Evolutionary conservation across 2,329 filamentous ascomycete genomes (phyloP), one percentile per base, ranked within the genome.

Genomic region (Fusarium marasasianum): DNA sequence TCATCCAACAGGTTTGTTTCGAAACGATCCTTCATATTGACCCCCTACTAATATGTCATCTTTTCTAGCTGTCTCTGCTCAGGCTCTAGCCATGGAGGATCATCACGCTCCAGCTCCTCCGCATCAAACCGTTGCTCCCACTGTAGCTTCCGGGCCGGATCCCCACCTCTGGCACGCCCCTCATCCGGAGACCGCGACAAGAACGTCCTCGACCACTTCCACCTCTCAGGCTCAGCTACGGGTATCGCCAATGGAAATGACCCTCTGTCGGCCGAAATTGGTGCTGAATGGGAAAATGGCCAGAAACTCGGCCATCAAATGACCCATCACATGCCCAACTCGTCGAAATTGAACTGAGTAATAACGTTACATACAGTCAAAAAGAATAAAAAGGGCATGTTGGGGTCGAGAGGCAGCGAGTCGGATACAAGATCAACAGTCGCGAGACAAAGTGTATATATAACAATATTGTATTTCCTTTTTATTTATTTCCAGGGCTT

Each of bases 401-500:
- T 17, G 22, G 47, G 38, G 51, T 33, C 26, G 41, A 31, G 22
- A 24, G n/a, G 35, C 41, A 65, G 55, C 41, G 20, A 54, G n/a
- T 58, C 50, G 35, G 40, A 40, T 18, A 31, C 20, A 47, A 56
- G 44, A 41, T 31, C 22, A 33, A 40, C 14, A 40, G 66, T 70
- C 67, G 66, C 66, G 38, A 70, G 67, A 54, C 66, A 29, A 41
- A 29, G 11, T 20, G 15, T 41, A 20, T 29, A 57, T 45, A 20
- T 29, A 57, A 4, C 20, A 47, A 37, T 31, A 35, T 33, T n/a
- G 4, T 35, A 31, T 40, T 65, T 54, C 18, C 8, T 13, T 24
- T 45, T 41, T 31, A 8, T 63, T 56, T 22, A n/a, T 50, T 33
- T 14, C 15, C 18, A 20, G 5, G 31, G 4, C 35, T 63, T 40